Conservation (phyloP, 495 filamentous ascomycete genomes). For the Trichodelitschia bisporula region DNA sequence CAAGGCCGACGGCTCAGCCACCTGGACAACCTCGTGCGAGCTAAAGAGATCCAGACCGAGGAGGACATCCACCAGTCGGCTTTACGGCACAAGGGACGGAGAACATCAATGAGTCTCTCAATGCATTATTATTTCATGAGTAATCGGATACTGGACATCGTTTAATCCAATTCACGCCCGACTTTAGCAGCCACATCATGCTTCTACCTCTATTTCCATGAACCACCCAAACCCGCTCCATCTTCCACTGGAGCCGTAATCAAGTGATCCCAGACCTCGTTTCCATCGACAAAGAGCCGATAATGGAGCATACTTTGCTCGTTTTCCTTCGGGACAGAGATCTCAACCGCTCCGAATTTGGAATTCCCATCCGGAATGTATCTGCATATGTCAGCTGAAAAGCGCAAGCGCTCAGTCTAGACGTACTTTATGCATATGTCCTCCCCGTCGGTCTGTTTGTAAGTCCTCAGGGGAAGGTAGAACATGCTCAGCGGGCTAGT, state of each 20-base stretch:
- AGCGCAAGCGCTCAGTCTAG: neutral
- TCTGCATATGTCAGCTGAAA: slow-evolving; percentile 14
- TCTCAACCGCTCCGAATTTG: slow-evolving; percentile 79
- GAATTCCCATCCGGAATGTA: slow-evolving; percentile 70
- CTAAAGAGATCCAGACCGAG: too few species aligned
- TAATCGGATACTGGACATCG: too few species aligned
- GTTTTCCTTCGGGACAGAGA: slow-evolving; percentile 26
- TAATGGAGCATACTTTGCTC: slow-evolving; percentile 41
- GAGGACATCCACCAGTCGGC: too few species aligned
- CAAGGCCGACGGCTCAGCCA: too few species aligned
- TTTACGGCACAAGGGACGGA: too few species aligned
- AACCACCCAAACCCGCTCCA: too few species aligned
- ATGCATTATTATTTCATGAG: too few species aligned
- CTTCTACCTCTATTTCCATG: too few species aligned
- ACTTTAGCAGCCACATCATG: too few species aligned
- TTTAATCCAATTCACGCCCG: too few species aligned
- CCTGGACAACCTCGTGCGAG: too few species aligned
- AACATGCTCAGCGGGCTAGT: slow-evolving; percentile 83
- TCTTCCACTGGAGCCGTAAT: slow-evolving; percentile 12
- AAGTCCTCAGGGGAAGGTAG: slow-evolving; percentile 66
- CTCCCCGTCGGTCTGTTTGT: slow-evolving; percentile 47
- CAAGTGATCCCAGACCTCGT: slow-evolving; percentile 41
- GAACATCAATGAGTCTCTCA: too few species aligned
- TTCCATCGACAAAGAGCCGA: slow-evolving; percentile 57
- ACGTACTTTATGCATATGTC: slow-evolving; percentile 50